Evolutionary conservation across 2,329 filamentous ascomycete genomes (phyloP), one percentile per base, ranked within the genome.

Genomic region (Verticillium zaregamsianum): DNA sequence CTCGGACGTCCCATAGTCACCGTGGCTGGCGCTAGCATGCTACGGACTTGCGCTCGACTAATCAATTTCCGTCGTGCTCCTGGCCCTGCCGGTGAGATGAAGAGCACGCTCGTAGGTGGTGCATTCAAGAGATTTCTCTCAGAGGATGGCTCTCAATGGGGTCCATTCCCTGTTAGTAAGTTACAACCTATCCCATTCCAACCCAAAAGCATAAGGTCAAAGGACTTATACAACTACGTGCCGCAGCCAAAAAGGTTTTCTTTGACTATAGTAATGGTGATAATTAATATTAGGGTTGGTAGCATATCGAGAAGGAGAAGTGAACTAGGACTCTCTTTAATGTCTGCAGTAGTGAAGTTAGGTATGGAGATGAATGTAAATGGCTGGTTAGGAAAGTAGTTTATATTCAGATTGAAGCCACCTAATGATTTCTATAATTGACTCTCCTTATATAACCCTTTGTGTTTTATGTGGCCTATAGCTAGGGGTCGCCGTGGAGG

Each of bases 11-110:
- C 37, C 14, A 62, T 64, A 25, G 60, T 62, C n/a, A 64, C 60
- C 25, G 55, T 62, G 33, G 62, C 62, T 15, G 60, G 23, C 12
- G 62, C 62, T 31, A 58, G 59, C 57, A 58, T 59, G 54, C 58
- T 64, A 20, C 62, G 62, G 17, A 58, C 40, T 2, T 64, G 59
- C 57, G 62, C 57, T 25, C 60, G 59, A 28, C 55, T 61, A 40
- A 37, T 15, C 6, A 62, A 62, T 25, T 59, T 64, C 33, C 40
- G 62, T 35, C n/a, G 55, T 31, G 60, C 62, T 6, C 59, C 62
- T 6, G 62, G 62, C n/a, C 54, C 60, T 25, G 54, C 60, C 31
- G 62, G 62, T n/a, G 59, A 64, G 57, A 61, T 64, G 59, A 62
- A 60, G 58, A 62, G 57, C 59, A 64, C 55, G 52, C n/a, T 57